These are phyloP conservation scores for Santalum album DNA, from an alignment of 164 flowering plant species.

Conservation along the genomic window DNA sequence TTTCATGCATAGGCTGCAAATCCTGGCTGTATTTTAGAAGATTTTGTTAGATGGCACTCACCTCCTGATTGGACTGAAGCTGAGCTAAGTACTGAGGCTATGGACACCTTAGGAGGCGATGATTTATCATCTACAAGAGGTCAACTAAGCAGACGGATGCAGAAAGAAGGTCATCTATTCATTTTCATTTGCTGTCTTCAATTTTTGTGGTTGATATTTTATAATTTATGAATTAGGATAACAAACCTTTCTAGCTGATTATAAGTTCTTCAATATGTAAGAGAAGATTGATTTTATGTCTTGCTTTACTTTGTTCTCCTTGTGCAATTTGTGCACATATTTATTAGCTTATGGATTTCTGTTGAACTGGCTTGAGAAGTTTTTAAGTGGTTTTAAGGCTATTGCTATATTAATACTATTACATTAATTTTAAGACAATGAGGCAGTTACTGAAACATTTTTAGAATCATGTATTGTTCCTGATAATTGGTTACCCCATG, in stretches of 20 bases:
- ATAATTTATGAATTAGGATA: background rate
- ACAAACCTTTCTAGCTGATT: too few species aligned
- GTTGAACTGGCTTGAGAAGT: too few species aligned
- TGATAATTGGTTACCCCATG: too few species aligned
- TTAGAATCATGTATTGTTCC: too few species aligned
- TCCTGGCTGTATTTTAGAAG: constrained; percentile 96
- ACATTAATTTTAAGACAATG: too few species aligned
- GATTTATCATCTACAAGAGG: constrained; percentile 49
- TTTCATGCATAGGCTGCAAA: constrained; percentile 75
- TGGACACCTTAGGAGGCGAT: constrained; percentile 25
- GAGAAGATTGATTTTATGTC: background rate
- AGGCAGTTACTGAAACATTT: too few species aligned
- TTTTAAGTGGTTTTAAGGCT: too few species aligned
- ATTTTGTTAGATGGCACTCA: constrained; percentile 97
- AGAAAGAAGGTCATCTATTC: constrained; percentile 63
- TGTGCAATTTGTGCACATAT: too few species aligned
- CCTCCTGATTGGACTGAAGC: constrained; percentile 92
- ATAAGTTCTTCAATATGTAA: background rate
- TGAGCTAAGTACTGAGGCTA: constrained; percentile 31
- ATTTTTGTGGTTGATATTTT: background rate
- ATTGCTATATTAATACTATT: too few species aligned
- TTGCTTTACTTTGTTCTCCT: too few species aligned
- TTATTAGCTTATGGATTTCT: too few species aligned
- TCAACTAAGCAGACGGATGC: constrained; percentile 83
- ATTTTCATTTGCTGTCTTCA: background rate